Conservation (phyloP, 768 basidiomycete species). For the Brasilioporus rufonigricans region DNA sequence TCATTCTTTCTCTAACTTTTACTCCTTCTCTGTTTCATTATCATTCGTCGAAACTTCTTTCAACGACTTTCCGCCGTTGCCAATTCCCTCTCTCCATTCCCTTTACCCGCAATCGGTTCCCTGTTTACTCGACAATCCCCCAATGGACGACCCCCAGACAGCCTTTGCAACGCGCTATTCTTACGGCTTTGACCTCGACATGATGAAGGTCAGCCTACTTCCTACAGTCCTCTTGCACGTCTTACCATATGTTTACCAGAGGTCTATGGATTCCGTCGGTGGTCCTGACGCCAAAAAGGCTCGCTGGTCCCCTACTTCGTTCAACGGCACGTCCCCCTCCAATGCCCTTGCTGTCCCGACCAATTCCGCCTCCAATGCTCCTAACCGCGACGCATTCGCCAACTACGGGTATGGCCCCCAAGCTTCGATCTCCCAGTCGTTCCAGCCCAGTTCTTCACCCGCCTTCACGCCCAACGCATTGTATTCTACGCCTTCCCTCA, state of each 20-base stretch:
- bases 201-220: conserved; percentile 73
- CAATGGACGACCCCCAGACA: conserved; percentile 76
- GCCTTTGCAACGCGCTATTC: conserved; percentile 68
- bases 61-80: conserved; percentile 48
- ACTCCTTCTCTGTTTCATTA: conserved; percentile 48
- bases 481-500: conserved; percentile 71
- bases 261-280: conserved; percentile 80
- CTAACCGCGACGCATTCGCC: conserved; percentile 69
- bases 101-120: conserved; percentile 24
- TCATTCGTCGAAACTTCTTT: conserved; percentile 33
- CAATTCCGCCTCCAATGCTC: conserved; percentile 36
- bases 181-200: conserved; percentile 82
- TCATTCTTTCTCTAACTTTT: conserved; percentile 57
- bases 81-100: conserved; percentile 45
- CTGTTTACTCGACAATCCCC: conserved; percentile 23
- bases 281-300: conserved; percentile 89
- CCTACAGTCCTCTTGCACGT: background rate
- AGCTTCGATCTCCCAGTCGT: conserved; percentile 59
- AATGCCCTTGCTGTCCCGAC: conserved; percentile 37
- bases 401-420: conserved; percentile 87
- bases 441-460: conserved; percentile 43
- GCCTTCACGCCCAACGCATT: conserved; percentile 57
- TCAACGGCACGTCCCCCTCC: conserved; percentile 33
- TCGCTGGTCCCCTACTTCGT: conserved; percentile 77
- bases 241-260: conserved; percentile 40